Percentiles rank a stretch among this genome's conserved stretches.
phyloP scores from a whole-genome alignment of 2,329 filamentous ascomycete genomes.

The Fusarium beomiforme region DNA sequence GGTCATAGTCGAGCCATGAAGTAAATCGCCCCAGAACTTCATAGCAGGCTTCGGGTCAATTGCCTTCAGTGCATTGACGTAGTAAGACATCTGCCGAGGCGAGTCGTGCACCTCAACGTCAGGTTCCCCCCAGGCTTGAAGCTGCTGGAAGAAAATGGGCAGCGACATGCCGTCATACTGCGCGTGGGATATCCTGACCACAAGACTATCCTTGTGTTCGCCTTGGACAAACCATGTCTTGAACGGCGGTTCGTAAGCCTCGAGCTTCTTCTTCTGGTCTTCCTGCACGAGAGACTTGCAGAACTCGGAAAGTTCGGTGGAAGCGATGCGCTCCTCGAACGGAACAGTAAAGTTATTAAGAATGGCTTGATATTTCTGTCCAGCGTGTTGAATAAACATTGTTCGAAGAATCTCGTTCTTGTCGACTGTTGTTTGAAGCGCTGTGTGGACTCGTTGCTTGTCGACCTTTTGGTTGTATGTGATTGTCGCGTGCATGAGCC shows the following conservation, averaged over 20 bases:
- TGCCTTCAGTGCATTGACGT: not conserved
- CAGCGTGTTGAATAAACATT: not conserved
- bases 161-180: not conserved
- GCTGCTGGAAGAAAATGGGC: not conserved
- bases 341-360: not conserved
- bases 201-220: not conserved
- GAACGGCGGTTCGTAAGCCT: not conserved
- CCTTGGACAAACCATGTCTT: not conserved
- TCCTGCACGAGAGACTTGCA: not conserved
- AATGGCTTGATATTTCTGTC: not conserved
- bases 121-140: not conserved
- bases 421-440: not conserved
- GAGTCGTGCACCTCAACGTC: not conserved
- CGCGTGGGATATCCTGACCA: not conserved
- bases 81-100: not conserved
- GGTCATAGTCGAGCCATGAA: not conserved
- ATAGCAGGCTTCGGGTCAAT: not conserved
- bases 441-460: not conserved
- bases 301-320: not conserved
- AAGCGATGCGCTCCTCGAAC: not conserved
- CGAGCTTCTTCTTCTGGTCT: not conserved
- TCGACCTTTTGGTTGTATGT: not conserved
- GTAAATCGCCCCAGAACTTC: not conserved
- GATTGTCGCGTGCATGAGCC: not conserved
- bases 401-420: not conserved